Conservation (phyloP, 768 basidiomycete genomes). For the Tulasnella sp. region DNA sequence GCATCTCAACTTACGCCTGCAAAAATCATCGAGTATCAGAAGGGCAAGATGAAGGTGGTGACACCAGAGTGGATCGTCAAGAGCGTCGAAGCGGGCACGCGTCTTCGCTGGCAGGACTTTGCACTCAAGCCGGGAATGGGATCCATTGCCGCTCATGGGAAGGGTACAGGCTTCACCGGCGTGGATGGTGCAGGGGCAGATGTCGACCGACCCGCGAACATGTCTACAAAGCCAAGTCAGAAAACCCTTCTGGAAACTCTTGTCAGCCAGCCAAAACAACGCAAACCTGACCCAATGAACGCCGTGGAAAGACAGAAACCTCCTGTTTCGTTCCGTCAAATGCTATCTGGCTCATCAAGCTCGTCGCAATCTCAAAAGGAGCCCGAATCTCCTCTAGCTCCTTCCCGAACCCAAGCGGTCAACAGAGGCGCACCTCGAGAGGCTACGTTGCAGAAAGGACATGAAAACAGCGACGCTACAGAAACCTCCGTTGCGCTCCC, state of each 20-base stretch:
- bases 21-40: constrained; percentile 78
- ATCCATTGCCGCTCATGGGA: constrained; percentile 10
- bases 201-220: constrained; percentile 26
- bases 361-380: not conserved
- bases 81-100: constrained; percentile 50
- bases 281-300: not conserved
- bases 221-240: constrained; percentile 15
- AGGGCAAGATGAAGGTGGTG: constrained; percentile 68
- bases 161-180: not conserved
- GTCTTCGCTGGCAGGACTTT: constrained; percentile 76
- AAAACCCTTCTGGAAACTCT: not conserved
- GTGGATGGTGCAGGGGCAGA: not conserved
- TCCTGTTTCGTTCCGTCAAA: too few relatives aligned
- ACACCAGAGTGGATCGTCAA: constrained; percentile 80
- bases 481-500: too few relatives aligned
- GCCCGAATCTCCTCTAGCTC: not conserved
- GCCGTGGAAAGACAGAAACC: not conserved
- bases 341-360: too few relatives aligned
- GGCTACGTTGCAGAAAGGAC: too few relatives aligned
- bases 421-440: too few relatives aligned
- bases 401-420: not conserved
- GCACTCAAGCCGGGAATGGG: constrained; percentile 24
- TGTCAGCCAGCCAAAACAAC: not conserved
- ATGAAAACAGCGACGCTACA: too few relatives aligned
- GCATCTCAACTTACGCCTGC: constrained; percentile 83